These are phyloP conservation scores for Smallanthus sonchifolius DNA, from an alignment of 129 eudicot species.

Conservation along the genomic window DNA sequence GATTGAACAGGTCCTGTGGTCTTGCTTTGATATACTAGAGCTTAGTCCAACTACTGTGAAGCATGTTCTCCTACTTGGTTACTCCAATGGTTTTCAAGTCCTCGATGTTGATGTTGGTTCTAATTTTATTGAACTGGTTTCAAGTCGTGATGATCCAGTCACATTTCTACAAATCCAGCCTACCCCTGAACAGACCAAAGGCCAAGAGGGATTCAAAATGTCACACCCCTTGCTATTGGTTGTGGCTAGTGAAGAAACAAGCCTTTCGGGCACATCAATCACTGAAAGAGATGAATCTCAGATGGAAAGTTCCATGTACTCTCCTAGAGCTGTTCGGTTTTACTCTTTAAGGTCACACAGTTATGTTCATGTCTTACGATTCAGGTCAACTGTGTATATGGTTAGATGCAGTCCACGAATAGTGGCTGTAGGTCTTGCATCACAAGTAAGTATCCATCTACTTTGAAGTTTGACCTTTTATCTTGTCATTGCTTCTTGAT, in stretches of 20 bases:
- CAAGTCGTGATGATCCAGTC: slow-evolving; percentile 86
- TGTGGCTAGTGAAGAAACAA: slow-evolving; percentile 79
- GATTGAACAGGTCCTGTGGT: slow-evolving; percentile 74
- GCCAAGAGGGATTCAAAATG: slow-evolving; percentile 54
- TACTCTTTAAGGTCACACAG: slow-evolving; percentile 80
- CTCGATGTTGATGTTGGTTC: slow-evolving; percentile 94
- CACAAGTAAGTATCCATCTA: slow-evolving; percentile 62
- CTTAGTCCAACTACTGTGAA: slow-evolving; percentile 48
- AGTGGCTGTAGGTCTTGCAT: slow-evolving; percentile 91
- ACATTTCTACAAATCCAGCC: slow-evolving; percentile 93
- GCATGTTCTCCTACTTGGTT: slow-evolving; percentile 84
- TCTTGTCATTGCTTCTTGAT: not conserved
- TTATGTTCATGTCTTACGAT: slow-evolving; percentile 77
- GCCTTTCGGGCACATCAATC: slow-evolving; percentile 33
- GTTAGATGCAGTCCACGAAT: slow-evolving; percentile 90
- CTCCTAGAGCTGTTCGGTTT: slow-evolving; percentile 80
- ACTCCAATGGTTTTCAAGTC: slow-evolving; percentile 89
- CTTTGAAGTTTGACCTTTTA: not conserved
- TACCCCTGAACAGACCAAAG: slow-evolving; percentile 50
- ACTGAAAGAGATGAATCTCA: slow-evolving; percentile 61
- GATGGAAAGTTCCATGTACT: slow-evolving; percentile 40
- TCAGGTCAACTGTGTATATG: slow-evolving; percentile 86
- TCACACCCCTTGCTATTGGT: slow-evolving; percentile 88
- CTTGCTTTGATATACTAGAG: slow-evolving; percentile 86
- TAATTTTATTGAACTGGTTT: slow-evolving; percentile 71